These are phyloP conservation scores for Chaetomium strumarium DNA, from an alignment of 2,329 filamentous ascomycete species.

Conservation along the genomic window DNA sequence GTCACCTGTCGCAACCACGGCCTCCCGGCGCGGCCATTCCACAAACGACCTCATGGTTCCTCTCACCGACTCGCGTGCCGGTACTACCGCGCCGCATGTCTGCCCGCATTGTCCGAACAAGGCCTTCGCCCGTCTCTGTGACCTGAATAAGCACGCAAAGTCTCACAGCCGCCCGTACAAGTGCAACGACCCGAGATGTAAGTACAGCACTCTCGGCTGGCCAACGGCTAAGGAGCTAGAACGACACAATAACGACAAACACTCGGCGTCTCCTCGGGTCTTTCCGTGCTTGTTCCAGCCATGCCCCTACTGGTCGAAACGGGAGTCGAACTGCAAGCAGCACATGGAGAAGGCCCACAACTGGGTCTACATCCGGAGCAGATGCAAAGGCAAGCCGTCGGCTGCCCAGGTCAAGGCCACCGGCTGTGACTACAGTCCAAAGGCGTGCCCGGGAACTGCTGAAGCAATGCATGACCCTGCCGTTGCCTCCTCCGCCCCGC, in stretches of 20 bases:
- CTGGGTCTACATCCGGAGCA: slow-evolving; percentile 66
- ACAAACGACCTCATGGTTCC: slow-evolving; percentile 14
- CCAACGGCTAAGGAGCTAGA: slow-evolving; percentile 75
- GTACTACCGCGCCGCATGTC: slow-evolving; percentile 12
- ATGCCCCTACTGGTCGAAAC: slow-evolving; percentile 67
- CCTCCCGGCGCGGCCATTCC: not conserved
- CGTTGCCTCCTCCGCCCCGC: not conserved
- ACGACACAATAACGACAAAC: slow-evolving; percentile 72
- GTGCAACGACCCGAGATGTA: slow-evolving; percentile 59
- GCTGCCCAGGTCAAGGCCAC: slow-evolving; percentile 23
- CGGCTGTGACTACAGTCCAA: slow-evolving; percentile 1
- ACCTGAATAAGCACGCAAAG: slow-evolving; percentile 64
- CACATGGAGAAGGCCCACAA: slow-evolving; percentile 79
- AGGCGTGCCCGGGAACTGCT: not conserved
- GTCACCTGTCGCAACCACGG: too few relatives aligned
- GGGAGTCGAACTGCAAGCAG: slow-evolving; percentile 77
- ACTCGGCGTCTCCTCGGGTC: slow-evolving; percentile 57
- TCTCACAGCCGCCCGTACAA: slow-evolving; percentile 74
- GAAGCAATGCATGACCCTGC: not conserved
- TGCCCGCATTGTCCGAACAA: slow-evolving; percentile 26
- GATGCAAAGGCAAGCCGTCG: slow-evolving; percentile 57
- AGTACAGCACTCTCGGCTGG: slow-evolving; percentile 64
- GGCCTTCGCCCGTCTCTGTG: slow-evolving; percentile 28
- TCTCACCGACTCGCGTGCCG: slow-evolving; percentile 1
- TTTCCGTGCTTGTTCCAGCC: slow-evolving; percentile 60